Conservation (phyloP, 2,329 filamentous ascomycete genomes). For the Lomentospora prolificans region DNA sequence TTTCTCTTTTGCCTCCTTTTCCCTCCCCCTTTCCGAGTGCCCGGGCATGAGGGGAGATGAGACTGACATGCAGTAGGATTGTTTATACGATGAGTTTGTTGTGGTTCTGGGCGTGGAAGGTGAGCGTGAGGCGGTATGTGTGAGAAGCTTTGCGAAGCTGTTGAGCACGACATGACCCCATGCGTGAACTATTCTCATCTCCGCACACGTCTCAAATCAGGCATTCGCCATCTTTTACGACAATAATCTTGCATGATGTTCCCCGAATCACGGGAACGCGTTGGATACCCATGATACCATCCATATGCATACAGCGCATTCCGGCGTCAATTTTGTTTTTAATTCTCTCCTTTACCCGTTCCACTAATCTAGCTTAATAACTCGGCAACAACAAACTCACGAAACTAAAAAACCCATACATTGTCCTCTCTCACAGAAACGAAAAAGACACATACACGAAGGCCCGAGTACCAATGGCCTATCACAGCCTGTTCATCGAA, state of each 20-base stretch:
- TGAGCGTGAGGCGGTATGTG: not conserved
- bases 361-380: not conserved
- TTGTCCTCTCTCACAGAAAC: too few relatives aligned
- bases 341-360: too few relatives aligned
- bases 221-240: not conserved
- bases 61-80: not conserved
- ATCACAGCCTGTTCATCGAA: conserved; percentile 5
- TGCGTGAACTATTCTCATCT: not conserved
- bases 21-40: not conserved
- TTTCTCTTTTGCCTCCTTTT: not conserved
- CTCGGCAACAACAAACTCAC: too few relatives aligned
- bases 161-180: not conserved
- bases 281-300: not conserved
- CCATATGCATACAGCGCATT: not conserved
- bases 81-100: not conserved
- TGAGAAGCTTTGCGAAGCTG: not conserved
- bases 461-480: not conserved
- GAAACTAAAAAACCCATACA: too few relatives aligned
- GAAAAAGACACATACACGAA: not conserved
- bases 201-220: too few relatives aligned
- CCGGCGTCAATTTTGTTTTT: too few relatives aligned
- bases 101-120: conserved; percentile 4
- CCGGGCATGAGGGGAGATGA: too few relatives aligned
- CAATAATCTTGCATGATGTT: not conserved
- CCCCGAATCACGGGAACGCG: too few relatives aligned